Percentiles rank a stretch among this genome's conserved stretches.
Evolutionary conservation across 2,329 filamentous ascomycete genomes (phyloP).

Genomic region (Trichoderma endophyticum): DNA sequence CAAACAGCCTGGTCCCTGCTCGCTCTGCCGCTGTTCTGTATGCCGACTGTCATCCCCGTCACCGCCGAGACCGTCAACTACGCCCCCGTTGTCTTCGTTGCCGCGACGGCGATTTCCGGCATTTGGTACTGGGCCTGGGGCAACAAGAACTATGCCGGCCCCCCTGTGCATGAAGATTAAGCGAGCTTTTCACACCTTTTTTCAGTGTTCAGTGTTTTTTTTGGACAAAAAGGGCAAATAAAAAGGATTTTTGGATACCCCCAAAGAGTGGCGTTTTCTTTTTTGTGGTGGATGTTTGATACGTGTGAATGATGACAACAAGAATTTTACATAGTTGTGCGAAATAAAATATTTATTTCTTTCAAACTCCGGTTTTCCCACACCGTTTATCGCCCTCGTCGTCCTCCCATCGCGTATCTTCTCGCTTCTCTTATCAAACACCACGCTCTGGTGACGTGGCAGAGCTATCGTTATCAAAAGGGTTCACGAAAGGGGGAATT

Average conservation of each 20-base stretch:
- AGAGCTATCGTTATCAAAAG: neutral
- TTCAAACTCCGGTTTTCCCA: neutral
- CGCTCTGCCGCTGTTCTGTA: constrained; percentile 71
- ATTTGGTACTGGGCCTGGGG: constrained; percentile 70
- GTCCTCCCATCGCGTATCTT: neutral
- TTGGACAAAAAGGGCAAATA: neutral
- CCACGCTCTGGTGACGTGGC: neutral
- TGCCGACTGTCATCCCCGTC: constrained; percentile 63
- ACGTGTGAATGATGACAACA: constrained; percentile 2
- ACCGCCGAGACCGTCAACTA: constrained; percentile 63
- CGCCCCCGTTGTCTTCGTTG: constrained; percentile 70
- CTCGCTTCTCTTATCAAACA: neutral
- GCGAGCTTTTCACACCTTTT: neutral
- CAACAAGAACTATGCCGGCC: constrained; percentile 64
- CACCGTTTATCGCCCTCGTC: neutral
- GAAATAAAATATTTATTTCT: neutral
- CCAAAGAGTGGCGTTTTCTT: constrained; percentile 4
- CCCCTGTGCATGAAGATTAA: constrained; percentile 46
- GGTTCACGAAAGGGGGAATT: neutral
- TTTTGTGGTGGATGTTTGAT: neutral
- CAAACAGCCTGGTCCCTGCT: constrained; percentile 60
- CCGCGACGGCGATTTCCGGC: constrained; percentile 57
- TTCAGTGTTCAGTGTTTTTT: neutral
- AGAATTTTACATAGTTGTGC: constrained; percentile 3
- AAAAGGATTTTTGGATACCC: constrained; percentile 1